Percentiles rank a stretch among this genome's conserved stretches.
Evolutionary conservation across 495 filamentous ascomycete genomes (phyloP).

Genomic region (Trichoderma virens): DNA sequence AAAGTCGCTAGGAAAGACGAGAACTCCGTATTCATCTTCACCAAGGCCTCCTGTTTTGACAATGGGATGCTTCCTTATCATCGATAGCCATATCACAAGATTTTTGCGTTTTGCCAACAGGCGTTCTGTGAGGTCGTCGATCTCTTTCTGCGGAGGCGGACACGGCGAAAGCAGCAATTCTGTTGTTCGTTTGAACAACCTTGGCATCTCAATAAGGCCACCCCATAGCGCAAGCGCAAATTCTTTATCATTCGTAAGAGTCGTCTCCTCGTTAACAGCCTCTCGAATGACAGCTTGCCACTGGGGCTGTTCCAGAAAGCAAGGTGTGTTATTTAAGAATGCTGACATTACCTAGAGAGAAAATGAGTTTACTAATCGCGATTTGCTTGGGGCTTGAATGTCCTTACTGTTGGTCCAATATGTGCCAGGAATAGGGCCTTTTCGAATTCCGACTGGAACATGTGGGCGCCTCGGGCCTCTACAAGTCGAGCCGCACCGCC

Average conservation of each 20-base stretch:
- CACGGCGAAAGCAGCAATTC: conserved; percentile 11
- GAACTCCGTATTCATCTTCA: background rate
- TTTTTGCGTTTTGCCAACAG: background rate
- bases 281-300: conserved; percentile 24
- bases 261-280: conserved; percentile 14
- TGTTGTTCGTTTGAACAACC: conserved; percentile 15
- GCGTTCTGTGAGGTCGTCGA: conserved; percentile 8
- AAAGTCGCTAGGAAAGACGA: background rate
- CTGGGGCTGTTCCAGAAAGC: conserved; percentile 21
- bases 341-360: conserved; percentile 22
- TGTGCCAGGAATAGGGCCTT: conserved; percentile 29
- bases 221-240: conserved; percentile 22
- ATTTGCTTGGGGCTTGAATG: background rate
- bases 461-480: conserved; percentile 25
- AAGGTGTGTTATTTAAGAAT: conserved; percentile 19
- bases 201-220: conserved; percentile 15
- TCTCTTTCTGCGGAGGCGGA: background rate
- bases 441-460: conserved; percentile 29
- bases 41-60: background rate
- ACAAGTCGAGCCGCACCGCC: conserved; percentile 26
- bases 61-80: background rate
- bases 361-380: background rate
- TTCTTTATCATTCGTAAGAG: conserved; percentile 20
- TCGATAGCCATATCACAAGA: background rate
- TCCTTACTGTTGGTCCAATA: conserved; percentile 24